Percentiles rank a stretch among this genome's conserved stretches.
Conservation (phyloP, 176 grass and related monocot genomes). For the Leersia perrieri region DNA sequence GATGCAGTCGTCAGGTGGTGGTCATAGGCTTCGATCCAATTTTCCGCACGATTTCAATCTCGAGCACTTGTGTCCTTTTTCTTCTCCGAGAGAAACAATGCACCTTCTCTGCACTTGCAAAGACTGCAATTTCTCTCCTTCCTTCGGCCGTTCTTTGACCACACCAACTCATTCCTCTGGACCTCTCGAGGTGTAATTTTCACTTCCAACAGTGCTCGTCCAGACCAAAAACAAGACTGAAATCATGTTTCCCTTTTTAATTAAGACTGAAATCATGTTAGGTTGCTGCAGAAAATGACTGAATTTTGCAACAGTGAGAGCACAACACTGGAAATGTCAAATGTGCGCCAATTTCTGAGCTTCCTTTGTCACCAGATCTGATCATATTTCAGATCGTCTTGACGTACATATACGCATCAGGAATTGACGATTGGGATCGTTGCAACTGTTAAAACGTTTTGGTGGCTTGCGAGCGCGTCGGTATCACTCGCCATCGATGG, state of each 20-base stretch:
- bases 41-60: slow-evolving; percentile 16
- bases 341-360: not conserved
- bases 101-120: not conserved
- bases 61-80: not conserved
- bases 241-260: not conserved
- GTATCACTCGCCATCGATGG: not conserved
- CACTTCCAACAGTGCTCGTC: not conserved
- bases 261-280: not conserved
- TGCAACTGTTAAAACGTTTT: not conserved
- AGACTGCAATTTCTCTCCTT: not conserved
- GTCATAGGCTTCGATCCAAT: slow-evolving; percentile 1
- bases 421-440: slow-evolving; percentile 12
- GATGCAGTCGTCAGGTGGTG: not conserved
- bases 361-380: not conserved
- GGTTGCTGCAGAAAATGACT: not conserved
- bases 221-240: not conserved
- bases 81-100: not conserved
- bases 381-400: not conserved
- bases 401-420: not conserved
- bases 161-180: not conserved
- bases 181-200: not conserved
- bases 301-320: slow-evolving; percentile 9
- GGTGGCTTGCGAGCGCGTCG: not conserved
- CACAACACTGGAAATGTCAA: not conserved
- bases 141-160: slow-evolving; percentile 25